These are phyloP conservation scores for Xerophyta viscosa DNA, from an alignment of 106 monocot species.

Conservation along the genomic window DNA sequence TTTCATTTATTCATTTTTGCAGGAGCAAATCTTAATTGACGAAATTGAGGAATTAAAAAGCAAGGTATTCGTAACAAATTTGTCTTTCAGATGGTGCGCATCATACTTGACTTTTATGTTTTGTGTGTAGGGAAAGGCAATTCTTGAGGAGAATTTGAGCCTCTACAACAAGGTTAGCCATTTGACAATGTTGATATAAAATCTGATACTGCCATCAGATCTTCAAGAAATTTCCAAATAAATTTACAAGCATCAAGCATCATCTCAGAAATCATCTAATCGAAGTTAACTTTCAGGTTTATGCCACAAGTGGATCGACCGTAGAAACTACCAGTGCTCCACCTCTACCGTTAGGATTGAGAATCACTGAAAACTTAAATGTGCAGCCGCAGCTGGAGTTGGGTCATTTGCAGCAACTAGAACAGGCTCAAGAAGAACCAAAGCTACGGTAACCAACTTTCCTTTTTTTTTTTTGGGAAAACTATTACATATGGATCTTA, in stretches of 20 bases:
- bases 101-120: background rate
- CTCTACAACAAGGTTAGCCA: constrained; percentile 42
- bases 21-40: constrained; percentile 20
- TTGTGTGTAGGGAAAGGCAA: constrained; percentile 29
- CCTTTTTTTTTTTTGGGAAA: background rate
- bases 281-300: constrained; percentile 27
- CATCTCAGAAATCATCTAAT: constrained; percentile 36
- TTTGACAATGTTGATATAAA: no score
- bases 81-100: background rate
- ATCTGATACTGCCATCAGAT: no score
- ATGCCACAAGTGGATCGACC: constrained; percentile 27
- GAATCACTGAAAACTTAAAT: constrained; percentile 20
- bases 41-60: constrained; percentile 25
- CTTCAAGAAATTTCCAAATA: no score
- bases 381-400: constrained; percentile 46
- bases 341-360: constrained; percentile 23
- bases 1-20: background rate
- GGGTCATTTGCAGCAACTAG: constrained; percentile 42
- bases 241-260: no score
- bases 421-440: constrained; percentile 14
- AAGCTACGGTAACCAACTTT: constrained; percentile 43
- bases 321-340: constrained; percentile 11
- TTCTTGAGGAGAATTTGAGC: constrained; percentile 56
- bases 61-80: constrained; percentile 8
- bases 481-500: background rate